Percentiles rank a stretch among this genome's conserved stretches.
phyloP scores from a whole-genome alignment of 2,329 filamentous ascomycete genomes.

The Stachybotrys chartarum region DNA sequence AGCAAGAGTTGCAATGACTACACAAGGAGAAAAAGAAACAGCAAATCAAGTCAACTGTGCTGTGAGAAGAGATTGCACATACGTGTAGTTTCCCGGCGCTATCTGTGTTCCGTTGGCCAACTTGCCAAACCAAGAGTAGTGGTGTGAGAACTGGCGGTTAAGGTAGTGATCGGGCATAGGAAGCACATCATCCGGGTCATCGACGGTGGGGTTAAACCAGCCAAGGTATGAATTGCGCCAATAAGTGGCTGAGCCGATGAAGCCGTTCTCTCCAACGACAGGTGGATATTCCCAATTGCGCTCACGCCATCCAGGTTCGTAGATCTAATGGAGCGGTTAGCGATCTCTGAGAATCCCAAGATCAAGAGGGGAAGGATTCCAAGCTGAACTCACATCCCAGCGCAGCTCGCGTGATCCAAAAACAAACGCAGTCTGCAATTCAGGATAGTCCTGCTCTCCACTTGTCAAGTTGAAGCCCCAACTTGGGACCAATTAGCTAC shows the following conservation, averaged over 20 bases:
- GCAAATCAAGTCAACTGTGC: not conserved
- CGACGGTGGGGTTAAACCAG: not conserved
- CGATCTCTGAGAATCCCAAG: not conserved
- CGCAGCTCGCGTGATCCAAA: not conserved
- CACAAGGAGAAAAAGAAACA: not conserved
- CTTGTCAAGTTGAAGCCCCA: not conserved
- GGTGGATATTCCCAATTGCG: not conserved
- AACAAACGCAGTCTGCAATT: not conserved
- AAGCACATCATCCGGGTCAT: not conserved
- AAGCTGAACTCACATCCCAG: not conserved
- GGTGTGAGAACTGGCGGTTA: not conserved
- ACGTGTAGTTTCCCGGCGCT: not conserved
- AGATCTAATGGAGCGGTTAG: not conserved
- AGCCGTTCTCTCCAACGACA: not conserved
- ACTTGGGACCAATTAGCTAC: not conserved
- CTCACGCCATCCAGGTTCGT: not conserved
- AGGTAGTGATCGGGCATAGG: not conserved
- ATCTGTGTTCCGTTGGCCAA: not conserved
- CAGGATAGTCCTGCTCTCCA: not conserved
- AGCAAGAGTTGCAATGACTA: too few species aligned
- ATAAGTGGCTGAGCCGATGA: not conserved
- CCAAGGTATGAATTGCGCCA: not conserved
- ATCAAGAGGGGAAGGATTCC: not conserved
- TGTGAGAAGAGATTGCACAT: not conserved
- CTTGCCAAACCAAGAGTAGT: not conserved